Base-by-base conservation (phyloP, 2,329 filamentous ascomycete species). In the Colletotrichum paranaense region DNA sequence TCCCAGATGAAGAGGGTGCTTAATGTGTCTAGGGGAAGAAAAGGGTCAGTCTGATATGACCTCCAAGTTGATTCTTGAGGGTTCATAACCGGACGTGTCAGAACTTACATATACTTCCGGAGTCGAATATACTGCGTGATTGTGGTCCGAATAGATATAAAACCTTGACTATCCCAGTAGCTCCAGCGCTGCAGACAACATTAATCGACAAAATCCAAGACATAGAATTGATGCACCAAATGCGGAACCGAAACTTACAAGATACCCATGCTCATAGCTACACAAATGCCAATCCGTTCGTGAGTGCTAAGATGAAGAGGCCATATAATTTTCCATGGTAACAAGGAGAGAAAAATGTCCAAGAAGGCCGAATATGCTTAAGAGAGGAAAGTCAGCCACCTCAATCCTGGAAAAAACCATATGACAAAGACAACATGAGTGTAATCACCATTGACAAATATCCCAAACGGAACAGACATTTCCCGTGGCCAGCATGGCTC, bases 51-150 rank as follows among this genome's bases (percentile, higher is more conserved):
- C 8, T 11, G 4, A 22, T 9, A 49, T 49, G 42, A 22, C 42
- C 19, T n/a, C 9, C 1, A 9, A 8, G 19, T 49, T 19, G 0
- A 0, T 2, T 49, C 42, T 8, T 0, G 4, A 11, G 38, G 16
- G 12, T 1, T 22, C 4, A n/a, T 9, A 19, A 22, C 19, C 42
- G 3, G 19, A 9, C 4, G 0, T 3, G 8, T 11, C 1, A 11
- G 2, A 0, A 49, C 42, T 49, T 49, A 49, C 42, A 49, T 9
- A 49, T 49, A 22, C 19, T 22, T 22, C 42, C 42, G 16, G 42
- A 49, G 19, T 49, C 42, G 19, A 49, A 49, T 49, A 49, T 49
- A 11, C 42, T 49, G 3, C 42, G 42, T 49, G 42, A 49, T 1
- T 49, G 42, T 8, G 42, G 42, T 1, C 42, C 42, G 19, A 49